These are phyloP conservation scores for Pythium brachiatum DNA, from an alignment of 352 stramenopile species.

Conservation along the genomic window DNA sequence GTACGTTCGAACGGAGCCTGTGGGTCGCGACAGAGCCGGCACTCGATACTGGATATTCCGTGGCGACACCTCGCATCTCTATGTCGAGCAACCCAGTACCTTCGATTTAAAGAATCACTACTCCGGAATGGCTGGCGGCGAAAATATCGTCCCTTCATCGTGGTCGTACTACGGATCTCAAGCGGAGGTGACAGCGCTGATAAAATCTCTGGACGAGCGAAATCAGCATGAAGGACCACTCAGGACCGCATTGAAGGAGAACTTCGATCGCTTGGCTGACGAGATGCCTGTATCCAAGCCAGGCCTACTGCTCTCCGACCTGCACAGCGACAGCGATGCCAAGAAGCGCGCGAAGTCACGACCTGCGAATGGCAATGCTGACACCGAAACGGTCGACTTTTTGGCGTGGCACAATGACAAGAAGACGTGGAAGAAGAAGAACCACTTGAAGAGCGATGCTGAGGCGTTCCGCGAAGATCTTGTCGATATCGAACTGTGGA, in stretches of 20 bases:
- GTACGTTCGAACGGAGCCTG: slow-evolving; percentile 72
- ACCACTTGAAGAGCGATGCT: slow-evolving; percentile 34
- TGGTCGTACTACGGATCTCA: slow-evolving; percentile 75
- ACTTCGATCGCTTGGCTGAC: slow-evolving; percentile 51
- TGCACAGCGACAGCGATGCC: slow-evolving; percentile 53
- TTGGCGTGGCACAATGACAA: slow-evolving; percentile 58
- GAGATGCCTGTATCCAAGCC: slow-evolving; percentile 77
- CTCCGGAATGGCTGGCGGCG: slow-evolving; percentile 15
- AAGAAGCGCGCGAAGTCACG: slow-evolving; percentile 43
- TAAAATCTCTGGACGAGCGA: slow-evolving; percentile 53
- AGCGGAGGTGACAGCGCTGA: slow-evolving; percentile 52
- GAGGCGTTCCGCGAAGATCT: slow-evolving; percentile 60
- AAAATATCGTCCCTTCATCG: slow-evolving; percentile 4
- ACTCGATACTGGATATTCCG: slow-evolving; percentile 73
- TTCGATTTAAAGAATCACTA: slow-evolving; percentile 51
- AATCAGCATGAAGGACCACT: slow-evolving; percentile 51
- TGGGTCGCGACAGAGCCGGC: slow-evolving; percentile 64
- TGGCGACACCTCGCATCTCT: slow-evolving; percentile 61
- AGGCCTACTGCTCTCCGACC: slow-evolving; percentile 68
- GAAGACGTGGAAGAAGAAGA: slow-evolving; percentile 51
- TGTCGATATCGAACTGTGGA: slow-evolving; percentile 53
- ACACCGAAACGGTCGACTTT: slow-evolving; percentile 32
- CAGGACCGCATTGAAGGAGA: slow-evolving; percentile 47
- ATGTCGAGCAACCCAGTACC: slow-evolving; percentile 60
- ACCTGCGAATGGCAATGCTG: slow-evolving; percentile 3